A percentile compares a stretch with the other conserved stretches of the same genome.
phyloP scores from a whole-genome alignment of 202 grass and related monocot species.

The Bolboschoenoplectus hybrid region DNA sequence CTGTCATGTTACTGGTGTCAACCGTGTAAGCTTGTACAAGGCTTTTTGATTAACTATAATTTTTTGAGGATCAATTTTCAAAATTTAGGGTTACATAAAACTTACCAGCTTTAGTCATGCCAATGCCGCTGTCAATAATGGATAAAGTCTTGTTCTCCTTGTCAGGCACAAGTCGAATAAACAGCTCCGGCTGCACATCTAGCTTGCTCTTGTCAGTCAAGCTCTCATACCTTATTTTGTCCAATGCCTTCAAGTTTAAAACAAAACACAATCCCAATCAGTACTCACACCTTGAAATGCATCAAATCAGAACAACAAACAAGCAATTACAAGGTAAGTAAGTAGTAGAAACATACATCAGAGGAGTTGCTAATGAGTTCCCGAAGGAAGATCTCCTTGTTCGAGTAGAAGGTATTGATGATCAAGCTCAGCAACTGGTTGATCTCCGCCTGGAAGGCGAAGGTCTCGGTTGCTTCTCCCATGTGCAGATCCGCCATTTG shows the following conservation, averaged over 20 bases:
- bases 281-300: neutral
- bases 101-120: constrained; percentile 76
- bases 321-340: neutral
- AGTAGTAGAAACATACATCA: constrained; percentile 38
- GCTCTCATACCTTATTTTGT: constrained; percentile 85
- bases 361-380: constrained; percentile 77
- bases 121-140: constrained; percentile 77
- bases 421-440: constrained; percentile 88
- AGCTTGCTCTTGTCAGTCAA: constrained; percentile 88
- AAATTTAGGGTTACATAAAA: neutral
- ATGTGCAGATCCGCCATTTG: constrained; percentile 47
- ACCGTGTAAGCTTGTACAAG: neutral
- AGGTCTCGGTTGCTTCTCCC: constrained; percentile 70
- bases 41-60: neutral
- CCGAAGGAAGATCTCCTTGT: constrained; percentile 89
- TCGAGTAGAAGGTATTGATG: constrained; percentile 94
- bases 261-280: constrained; percentile 27
- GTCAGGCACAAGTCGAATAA: constrained; percentile 66
- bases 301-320: neutral
- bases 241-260: constrained; percentile 54
- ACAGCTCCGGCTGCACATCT: constrained; percentile 77
- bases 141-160: constrained; percentile 68
- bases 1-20: neutral
- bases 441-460: constrained; percentile 93
- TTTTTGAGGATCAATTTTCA: neutral